Conservation (phyloP, 169 alveolate species). For the Blepharisma undulans region DNA sequence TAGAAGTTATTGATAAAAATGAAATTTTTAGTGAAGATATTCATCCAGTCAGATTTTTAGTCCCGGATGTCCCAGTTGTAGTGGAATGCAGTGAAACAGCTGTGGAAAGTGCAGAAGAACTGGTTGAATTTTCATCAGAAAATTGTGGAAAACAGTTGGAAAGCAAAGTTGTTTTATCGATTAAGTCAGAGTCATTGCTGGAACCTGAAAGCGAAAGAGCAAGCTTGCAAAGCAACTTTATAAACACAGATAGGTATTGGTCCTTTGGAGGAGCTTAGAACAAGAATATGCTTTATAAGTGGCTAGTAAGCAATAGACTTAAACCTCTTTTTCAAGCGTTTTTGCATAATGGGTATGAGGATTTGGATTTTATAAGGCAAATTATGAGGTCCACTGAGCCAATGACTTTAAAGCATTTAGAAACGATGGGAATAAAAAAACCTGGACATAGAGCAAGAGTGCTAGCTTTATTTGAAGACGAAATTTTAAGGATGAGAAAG, state of each 20-base stretch:
- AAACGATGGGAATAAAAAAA: neutral
- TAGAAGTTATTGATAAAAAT: neutral
- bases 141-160: neutral
- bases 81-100: neutral
- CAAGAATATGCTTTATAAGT: neutral
- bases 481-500: neutral
- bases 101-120: neutral
- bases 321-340: neutral
- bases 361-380: neutral
- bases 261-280: neutral
- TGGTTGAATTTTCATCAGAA: neutral
- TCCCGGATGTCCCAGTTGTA: neutral
- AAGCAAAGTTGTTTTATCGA: neutral
- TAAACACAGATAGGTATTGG: neutral
- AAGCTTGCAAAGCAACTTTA: neutral
- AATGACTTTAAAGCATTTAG: neutral
- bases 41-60: neutral
- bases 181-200: neutral
- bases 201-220: constrained; percentile 21
- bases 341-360: constrained; percentile 6
- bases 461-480: constrained; percentile 10
- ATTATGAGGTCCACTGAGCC: neutral
- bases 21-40: neutral
- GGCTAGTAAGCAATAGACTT: neutral
- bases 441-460: neutral